Base-by-base conservation (phyloP, 345 rosid species). In the Eucalyptus guilfoylei region DNA sequence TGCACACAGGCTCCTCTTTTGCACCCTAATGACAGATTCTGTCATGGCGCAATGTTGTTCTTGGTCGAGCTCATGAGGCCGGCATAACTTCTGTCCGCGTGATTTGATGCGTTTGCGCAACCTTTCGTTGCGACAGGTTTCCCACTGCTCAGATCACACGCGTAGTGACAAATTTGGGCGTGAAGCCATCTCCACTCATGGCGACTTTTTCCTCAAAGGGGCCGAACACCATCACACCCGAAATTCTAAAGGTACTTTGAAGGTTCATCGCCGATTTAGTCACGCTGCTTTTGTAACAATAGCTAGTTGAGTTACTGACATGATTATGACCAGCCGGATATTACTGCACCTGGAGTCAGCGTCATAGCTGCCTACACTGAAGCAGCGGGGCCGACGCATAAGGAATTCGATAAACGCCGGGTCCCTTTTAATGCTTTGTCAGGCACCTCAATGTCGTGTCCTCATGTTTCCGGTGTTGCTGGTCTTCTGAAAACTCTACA, bases 401-500 rank as follows among this genome's bases (percentile, higher is more conserved):
- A 91, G 58, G 92, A 64, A 72, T 93, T 86, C 67, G 97, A 97
- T 91, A 89, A 91, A 76, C 95, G 98, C 6, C 91, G 96, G 48
- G 91, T 93, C 87, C 89, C 90, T 69, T 97, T 88, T 90, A 94
- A 93, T 90, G 92, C 93, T 8, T 52, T 87, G 30, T 95, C 98
- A 0, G 99, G 99, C 88, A 97, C 99, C 49, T 96, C 98, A 16
- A 97, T 96, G 99, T 96, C 98, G 9, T 95, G 98, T 90, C 98
- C 98, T 90, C 99, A 96, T 91, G 90, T 97, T 89, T 92, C 99
- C 9, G 98, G 98, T 44, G 89, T 95, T 83, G 97, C 88, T 8
- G 97, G 98, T 23, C 97, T 97, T 88, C 95, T 97, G 54, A 95
- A 94, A 91, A 93, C 94, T 85, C 94, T 95, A 44, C 89, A 96